Conservation (phyloP, 768 basidiomycete species). For the Suillus cothurnatus region DNA sequence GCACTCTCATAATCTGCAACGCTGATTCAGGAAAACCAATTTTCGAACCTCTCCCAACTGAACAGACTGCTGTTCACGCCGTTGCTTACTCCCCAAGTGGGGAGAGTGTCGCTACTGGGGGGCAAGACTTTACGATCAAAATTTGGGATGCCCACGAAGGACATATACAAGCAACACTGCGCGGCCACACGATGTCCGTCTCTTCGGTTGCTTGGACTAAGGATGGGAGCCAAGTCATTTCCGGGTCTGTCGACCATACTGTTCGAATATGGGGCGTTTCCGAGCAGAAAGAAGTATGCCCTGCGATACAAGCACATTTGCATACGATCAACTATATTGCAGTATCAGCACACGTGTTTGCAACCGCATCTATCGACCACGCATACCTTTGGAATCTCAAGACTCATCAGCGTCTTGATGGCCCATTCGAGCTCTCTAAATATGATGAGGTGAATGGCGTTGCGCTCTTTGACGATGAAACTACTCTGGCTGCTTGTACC, state of each 20-base stretch:
- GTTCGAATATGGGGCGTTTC: conserved; percentile 4
- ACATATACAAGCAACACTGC: background rate
- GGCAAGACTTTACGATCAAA: conserved; percentile 21
- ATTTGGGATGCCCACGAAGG: conserved; percentile 20
- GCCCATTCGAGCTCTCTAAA: background rate
- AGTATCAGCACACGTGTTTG: background rate
- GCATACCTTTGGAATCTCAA: background rate
- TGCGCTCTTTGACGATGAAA: background rate
- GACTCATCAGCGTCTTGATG: background rate
- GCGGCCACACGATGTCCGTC: background rate
- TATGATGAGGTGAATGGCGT: background rate
- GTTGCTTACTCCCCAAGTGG: conserved; percentile 25
- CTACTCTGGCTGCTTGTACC: background rate
- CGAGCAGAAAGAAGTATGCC: background rate
- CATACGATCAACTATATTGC: background rate
- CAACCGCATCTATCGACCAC: background rate
- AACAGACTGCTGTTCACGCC: conserved; percentile 21
- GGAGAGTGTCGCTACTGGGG: conserved; percentile 20
- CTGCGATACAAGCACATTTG: background rate
- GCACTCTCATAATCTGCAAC: conserved; percentile 1
- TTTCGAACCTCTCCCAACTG: conserved; percentile 12
- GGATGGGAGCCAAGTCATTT: background rate
- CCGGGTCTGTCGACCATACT: background rate
- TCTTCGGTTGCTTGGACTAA: conserved; percentile 3
- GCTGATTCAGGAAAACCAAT: background rate